Percentiles rank a stretch among this genome's conserved stretches.
phyloP scores from a whole-genome alignment of 2,329 filamentous ascomycete genomes.

The Claviceps paspali region DNA sequence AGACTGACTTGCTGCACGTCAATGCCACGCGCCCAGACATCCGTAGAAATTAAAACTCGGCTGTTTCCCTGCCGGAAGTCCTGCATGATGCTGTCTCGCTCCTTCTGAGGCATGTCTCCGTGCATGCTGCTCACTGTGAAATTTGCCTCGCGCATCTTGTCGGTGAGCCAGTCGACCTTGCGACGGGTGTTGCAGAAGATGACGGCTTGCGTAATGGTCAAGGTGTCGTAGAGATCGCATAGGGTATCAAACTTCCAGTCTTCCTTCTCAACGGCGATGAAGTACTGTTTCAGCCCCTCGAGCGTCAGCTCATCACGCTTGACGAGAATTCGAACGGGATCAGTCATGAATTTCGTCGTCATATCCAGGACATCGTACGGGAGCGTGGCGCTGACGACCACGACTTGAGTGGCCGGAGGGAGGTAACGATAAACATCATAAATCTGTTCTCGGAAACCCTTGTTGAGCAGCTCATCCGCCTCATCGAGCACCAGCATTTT shows the following conservation, averaged over 20 bases:
- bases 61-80: slow-evolving; percentile 96
- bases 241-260: slow-evolving; percentile 99
- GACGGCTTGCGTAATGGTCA: slow-evolving; percentile 96
- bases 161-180: slow-evolving; percentile 98
- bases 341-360: slow-evolving; percentile 99
- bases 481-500: slow-evolving; percentile 50
- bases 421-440: slow-evolving; percentile 98
- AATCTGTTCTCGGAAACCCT: slow-evolving; percentile 95
- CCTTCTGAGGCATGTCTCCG: slow-evolving; percentile 96
- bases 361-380: slow-evolving; percentile 97
- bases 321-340: slow-evolving; percentile 88
- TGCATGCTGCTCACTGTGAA: slow-evolving; percentile 99
- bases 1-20: slow-evolving; percentile 96
- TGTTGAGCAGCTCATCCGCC: slow-evolving; percentile 58
- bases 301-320: slow-evolving; percentile 98
- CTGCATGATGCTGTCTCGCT: slow-evolving; percentile 97
- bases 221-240: slow-evolving; percentile 94
- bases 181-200: slow-evolving; percentile 99
- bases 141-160: slow-evolving; percentile 98
- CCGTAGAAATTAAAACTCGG: slow-evolving; percentile 89
- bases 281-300: slow-evolving; percentile 96
- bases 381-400: slow-evolving; percentile 89
- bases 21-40: slow-evolving; percentile 96
- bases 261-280: slow-evolving; percentile 97
- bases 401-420: slow-evolving; percentile 93